Conservation (phyloP, 768 basidiomycete species). For the Lactifluus volemus region DNA sequence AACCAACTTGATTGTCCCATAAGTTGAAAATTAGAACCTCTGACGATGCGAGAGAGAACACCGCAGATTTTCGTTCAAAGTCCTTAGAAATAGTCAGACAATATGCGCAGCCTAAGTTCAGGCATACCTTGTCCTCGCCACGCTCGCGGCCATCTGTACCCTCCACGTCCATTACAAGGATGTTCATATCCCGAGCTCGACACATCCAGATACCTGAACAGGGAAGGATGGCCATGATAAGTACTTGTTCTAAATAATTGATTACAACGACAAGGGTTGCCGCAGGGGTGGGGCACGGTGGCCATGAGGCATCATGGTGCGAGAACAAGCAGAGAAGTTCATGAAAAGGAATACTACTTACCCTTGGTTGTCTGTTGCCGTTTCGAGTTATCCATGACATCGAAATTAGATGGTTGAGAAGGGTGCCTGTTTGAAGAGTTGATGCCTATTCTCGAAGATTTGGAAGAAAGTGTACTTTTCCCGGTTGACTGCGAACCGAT, state of each 20-base stretch:
- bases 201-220: constrained; percentile 98
- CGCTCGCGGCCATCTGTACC: constrained; percentile 98
- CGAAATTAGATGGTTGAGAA: constrained; percentile 93
- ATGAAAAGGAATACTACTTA: constrained; percentile 24
- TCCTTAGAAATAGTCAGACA: constrained; percentile 42
- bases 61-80: constrained; percentile 95
- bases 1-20: constrained; percentile 98
- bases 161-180: constrained; percentile 99
- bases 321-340: too few relatives aligned
- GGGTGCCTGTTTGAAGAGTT: constrained; percentile 54
- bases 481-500: constrained; percentile 96
- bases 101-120: not conserved
- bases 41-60: constrained; percentile 94
- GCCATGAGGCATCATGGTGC: not conserved
- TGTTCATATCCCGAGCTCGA: constrained; percentile 70
- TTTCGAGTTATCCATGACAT: constrained; percentile 93
- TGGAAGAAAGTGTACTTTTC: constrained; percentile 54
- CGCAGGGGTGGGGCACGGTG: not conserved
- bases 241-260: not conserved
- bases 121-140: constrained; percentile 86
- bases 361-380: constrained; percentile 98
- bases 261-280: too few relatives aligned
- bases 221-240: not conserved
- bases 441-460: not conserved
- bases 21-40: constrained; percentile 93